phyloP scores from a whole-genome alignment of 495 filamentous ascomycete genomes.

The Aspergillus nanangensis region DNA sequence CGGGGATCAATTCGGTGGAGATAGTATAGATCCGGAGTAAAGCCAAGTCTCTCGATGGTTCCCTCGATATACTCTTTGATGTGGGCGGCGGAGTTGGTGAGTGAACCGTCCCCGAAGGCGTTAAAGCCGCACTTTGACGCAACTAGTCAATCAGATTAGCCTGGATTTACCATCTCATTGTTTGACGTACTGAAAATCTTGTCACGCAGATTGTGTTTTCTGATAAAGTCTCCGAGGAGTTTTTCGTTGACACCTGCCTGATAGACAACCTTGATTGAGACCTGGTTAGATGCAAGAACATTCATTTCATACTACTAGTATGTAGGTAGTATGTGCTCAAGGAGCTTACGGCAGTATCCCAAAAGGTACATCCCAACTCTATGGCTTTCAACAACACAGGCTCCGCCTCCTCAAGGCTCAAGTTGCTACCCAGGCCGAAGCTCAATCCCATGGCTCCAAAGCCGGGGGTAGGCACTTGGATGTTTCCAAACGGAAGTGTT shows the following conservation, averaged over 20 bases:
- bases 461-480: constrained; percentile 38
- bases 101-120: constrained; percentile 18
- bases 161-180: neutral
- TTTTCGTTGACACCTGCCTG: constrained; percentile 45
- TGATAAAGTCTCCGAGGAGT: constrained; percentile 48
- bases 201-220: constrained; percentile 46
- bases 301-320: too few relatives aligned
- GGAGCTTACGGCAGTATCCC: constrained; percentile 45
- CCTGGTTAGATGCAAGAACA: neutral
- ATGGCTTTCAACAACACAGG: constrained; percentile 47
- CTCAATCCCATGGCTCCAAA: constrained; percentile 46
- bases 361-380: constrained; percentile 49
- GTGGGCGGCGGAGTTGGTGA: constrained; percentile 40
- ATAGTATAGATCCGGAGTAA: neutral
- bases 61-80: neutral
- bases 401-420: constrained; percentile 42
- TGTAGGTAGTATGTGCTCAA: too few relatives aligned
- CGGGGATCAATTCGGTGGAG: constrained; percentile 26
- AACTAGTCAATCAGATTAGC: constrained; percentile 22
- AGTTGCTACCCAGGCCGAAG: constrained; percentile 35
- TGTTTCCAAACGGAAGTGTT: constrained; percentile 35
- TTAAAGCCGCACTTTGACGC: constrained; percentile 46
- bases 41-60: neutral
- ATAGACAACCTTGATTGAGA: constrained; percentile 36
- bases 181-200: constrained; percentile 38